phyloP scores from a whole-genome alignment of 352 stramenopile genomes.

The Phytopythium chamaehyphon region DNA sequence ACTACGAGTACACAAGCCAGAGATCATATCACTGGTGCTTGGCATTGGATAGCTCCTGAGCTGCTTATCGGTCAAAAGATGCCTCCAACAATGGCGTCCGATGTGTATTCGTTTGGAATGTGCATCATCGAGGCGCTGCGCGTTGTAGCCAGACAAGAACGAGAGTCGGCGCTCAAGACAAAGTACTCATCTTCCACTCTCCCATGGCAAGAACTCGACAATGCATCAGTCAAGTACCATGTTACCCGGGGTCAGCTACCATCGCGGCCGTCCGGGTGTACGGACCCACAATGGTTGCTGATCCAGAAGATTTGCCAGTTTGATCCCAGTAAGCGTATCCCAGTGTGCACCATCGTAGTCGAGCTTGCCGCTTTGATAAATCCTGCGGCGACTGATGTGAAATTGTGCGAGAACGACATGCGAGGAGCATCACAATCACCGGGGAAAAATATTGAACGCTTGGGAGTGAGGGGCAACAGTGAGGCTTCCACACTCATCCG shows the following conservation, averaged over 20 bases:
- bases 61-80: not conserved
- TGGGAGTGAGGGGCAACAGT: too few relatives aligned
- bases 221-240: not conserved
- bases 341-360: not conserved
- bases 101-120: slow-evolving; percentile 17
- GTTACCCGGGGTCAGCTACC: not conserved
- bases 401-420: too few relatives aligned
- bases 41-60: slow-evolving; percentile 17
- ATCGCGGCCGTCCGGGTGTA: not conserved
- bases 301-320: not conserved
- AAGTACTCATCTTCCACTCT: not conserved
- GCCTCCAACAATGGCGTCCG: slow-evolving; percentile 9
- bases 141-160: not conserved
- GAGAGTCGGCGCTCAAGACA: too few relatives aligned
- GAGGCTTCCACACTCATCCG: too few relatives aligned
- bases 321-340: not conserved
- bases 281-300: not conserved
- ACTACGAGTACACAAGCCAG: not conserved
- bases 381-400: too few relatives aligned
- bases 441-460: too few relatives aligned
- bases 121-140: slow-evolving; percentile 12
- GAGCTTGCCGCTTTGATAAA: not conserved
- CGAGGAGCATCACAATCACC: too few relatives aligned
- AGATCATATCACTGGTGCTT: slow-evolving; percentile 1
- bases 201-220: not conserved